These are phyloP conservation scores for Brachypodium distachyon DNA, from an alignment of 202 grass and related monocot species.

Conservation along the genomic window DNA sequence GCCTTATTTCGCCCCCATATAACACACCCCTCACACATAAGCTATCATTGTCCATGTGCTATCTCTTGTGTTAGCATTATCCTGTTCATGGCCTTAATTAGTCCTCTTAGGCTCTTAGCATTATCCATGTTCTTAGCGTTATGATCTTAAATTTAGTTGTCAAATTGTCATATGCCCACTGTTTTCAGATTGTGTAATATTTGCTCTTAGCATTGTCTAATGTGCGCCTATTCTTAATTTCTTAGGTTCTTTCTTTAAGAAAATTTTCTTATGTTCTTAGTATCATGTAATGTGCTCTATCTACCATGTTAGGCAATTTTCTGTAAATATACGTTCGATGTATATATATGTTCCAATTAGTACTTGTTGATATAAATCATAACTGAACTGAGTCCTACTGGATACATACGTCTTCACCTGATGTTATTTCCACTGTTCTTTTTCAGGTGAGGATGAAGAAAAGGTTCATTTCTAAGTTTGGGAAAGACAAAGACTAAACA, in stretches of 20 bases:
- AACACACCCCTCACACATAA: neutral
- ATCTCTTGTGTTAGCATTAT: neutral
- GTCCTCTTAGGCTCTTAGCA: neutral
- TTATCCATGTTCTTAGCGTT: too few relatives aligned
- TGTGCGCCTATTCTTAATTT: neutral
- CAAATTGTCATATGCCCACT: neutral
- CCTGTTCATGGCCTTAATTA: neutral
- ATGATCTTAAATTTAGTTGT: too few relatives aligned
- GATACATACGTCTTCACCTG: neutral
- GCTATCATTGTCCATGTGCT: neutral
- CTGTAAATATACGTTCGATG: neutral
- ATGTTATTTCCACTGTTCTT: neutral
- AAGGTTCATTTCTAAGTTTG: conserved; percentile 5
- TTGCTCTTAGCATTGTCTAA: neutral
- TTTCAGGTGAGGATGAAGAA: conserved; percentile 39
- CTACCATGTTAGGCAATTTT: neutral
- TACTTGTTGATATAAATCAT: neutral
- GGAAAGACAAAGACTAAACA: neutral
- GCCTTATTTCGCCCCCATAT: neutral
- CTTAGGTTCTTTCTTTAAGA: too few relatives aligned
- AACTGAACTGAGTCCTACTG: neutral
- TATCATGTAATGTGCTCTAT: neutral
- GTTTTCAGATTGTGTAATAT: neutral
- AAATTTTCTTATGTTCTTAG: neutral
- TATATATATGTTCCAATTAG: neutral